These are phyloP conservation scores for Stropharia rugosoannulata DNA, from an alignment of 768 basidiomycete genomes.

Conservation along the genomic window DNA sequence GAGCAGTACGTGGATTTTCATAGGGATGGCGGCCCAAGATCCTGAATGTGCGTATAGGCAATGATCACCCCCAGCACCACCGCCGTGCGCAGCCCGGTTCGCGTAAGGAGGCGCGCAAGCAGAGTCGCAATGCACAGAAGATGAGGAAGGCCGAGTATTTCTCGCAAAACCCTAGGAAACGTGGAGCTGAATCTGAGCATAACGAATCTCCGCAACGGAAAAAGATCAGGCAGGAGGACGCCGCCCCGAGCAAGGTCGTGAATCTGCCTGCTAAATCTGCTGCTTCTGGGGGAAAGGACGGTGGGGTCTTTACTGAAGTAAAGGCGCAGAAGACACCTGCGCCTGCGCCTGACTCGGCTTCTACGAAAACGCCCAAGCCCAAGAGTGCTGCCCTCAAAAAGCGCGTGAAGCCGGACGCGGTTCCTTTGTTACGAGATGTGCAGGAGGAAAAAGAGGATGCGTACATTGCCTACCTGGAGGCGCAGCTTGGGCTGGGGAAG, in stretches of 20 bases:
- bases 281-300: neutral
- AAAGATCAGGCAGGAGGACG: constrained; percentile 33
- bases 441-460: constrained; percentile 70
- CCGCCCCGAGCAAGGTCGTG: constrained; percentile 3
- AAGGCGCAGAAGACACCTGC: no score
- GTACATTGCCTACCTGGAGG: constrained; percentile 84
- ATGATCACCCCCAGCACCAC: constrained; percentile 9
- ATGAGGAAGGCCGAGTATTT: constrained; percentile 64
- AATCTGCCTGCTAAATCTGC: neutral
- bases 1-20: constrained; percentile 5
- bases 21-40: neutral
- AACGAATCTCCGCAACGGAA: constrained; percentile 49
- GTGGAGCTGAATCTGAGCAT: constrained; percentile 44
- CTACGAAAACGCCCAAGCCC: no score
- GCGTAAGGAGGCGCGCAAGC: constrained; percentile 61
- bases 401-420: neutral
- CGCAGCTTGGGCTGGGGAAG: constrained; percentile 61
- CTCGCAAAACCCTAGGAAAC: constrained; percentile 31
- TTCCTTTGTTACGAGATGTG: neutral
- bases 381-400: neutral
- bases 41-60: constrained; percentile 11
- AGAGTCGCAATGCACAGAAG: constrained; percentile 58
- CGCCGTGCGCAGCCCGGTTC: constrained; percentile 10
- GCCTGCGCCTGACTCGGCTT: no score
- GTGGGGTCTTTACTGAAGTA: neutral